Evolutionary conservation across 805 yeast genomes (phyloP).

Genomic region (Tetrapisispora iriomotensis): DNA sequence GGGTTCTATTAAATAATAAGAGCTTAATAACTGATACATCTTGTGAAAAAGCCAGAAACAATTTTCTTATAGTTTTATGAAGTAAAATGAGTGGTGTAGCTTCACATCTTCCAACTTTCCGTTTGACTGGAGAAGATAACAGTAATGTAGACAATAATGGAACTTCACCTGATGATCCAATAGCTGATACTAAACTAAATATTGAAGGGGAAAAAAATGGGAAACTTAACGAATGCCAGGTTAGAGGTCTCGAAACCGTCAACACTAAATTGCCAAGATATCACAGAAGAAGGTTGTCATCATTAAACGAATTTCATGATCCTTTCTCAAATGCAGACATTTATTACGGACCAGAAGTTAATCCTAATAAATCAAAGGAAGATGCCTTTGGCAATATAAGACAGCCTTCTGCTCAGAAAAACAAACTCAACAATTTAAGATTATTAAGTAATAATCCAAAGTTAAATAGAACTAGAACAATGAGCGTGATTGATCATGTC

Average conservation of each 20-base stretch:
- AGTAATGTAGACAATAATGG: not conserved
- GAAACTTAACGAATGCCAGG: not conserved
- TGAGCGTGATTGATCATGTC: constrained; percentile 35
- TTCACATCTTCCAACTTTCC: not conserved
- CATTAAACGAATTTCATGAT: constrained; percentile 41
- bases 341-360: constrained; percentile 57
- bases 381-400: constrained; percentile 9
- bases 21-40: too few species aligned
- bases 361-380: constrained; percentile 34
- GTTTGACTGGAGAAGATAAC: not conserved
- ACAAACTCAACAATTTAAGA: not conserved
- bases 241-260: not conserved
- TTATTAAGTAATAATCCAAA: constrained; percentile 6
- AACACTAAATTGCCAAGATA: not conserved
- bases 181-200: not conserved
- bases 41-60: too few species aligned
- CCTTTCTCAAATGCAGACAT: constrained; percentile 62
- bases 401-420: not conserved
- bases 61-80: too few species aligned
- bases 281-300: constrained; percentile 29
- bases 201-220: not conserved
- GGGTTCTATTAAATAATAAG: too few species aligned
- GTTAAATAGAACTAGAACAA: constrained; percentile 47
- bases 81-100: too few species aligned
- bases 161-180: not conserved